phyloP scores from a whole-genome alignment of 1,284 basidiomycete species.

The Filobasidium uniguttulatum region DNA sequence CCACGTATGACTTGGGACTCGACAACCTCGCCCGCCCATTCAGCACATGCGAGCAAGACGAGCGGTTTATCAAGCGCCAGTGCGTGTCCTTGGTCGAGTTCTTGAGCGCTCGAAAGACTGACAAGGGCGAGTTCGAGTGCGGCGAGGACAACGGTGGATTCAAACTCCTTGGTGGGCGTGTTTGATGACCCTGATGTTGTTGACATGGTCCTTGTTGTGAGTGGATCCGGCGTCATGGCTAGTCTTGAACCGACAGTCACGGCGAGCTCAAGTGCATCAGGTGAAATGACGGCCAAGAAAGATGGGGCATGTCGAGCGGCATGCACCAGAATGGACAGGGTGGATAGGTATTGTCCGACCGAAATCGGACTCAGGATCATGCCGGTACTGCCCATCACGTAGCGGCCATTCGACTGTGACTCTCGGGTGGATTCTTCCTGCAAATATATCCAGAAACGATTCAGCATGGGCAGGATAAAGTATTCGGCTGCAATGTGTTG shows the following conservation, averaged over 20 bases:
- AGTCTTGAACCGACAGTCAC: constrained; percentile 60
- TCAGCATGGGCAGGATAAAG: constrained; percentile 76
- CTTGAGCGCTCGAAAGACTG: constrained; percentile 57
- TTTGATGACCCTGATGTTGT: background rate
- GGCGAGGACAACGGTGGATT: constrained; percentile 49
- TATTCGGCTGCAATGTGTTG: constrained; percentile 65
- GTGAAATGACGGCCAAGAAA: constrained; percentile 65
- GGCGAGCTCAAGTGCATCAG: constrained; percentile 66
- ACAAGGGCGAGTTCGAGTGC: constrained; percentile 65
- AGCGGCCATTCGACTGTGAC: constrained; percentile 41
- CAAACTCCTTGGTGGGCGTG: constrained; percentile 35
- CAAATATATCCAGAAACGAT: constrained; percentile 79
- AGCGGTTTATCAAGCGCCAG: constrained; percentile 60
- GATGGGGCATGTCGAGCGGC: constrained; percentile 61
- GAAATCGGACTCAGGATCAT: constrained; percentile 63
- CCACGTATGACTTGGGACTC: constrained; percentile 53
- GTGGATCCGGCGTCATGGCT: constrained; percentile 25
- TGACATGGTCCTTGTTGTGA: no score
- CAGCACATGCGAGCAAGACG: constrained; percentile 56
- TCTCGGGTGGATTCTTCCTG: constrained; percentile 64
- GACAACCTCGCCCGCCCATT: constrained; percentile 68
- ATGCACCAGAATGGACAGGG: constrained; percentile 67
- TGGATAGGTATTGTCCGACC: constrained; percentile 58
- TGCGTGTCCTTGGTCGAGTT: constrained; percentile 59
- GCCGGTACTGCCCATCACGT: constrained; percentile 48